Evolutionary conservation across 768 basidiomycete genomes (phyloP), one percentile per base, ranked within the genome.

Genomic region (Dentipellis fragilis): DNA sequence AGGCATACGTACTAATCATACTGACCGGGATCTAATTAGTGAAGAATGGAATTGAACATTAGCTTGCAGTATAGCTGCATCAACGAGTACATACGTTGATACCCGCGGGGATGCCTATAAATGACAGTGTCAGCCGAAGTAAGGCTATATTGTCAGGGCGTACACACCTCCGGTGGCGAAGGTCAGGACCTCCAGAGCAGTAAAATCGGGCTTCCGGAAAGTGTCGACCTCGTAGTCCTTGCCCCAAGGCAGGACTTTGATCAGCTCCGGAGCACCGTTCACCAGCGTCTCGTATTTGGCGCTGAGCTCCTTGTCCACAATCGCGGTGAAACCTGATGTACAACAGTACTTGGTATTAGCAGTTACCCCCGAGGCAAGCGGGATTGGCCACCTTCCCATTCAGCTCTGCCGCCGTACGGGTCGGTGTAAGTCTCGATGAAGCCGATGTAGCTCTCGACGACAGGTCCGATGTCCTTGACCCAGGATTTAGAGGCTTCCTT

Each of bases 141-240:
- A 23, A 29, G 16, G 8, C 19, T 23, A 49, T 45, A 38, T 38
- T 21, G 12, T 12, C 16, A 8, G 10, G 52, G 22, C 38, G 45
- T 8, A 54, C 74, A 62, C 62, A 86, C 90, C 89, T 59, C 87
- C 88, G 2, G 88, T 92, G 11, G 89, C 85, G 62, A 93, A 93
- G 6, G 80, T 78, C 37, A 93, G 75, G 42, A 92, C 80, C 63
- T 93, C 87, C 57, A 93, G 73, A 2, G 90, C 88, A 1, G 86
- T 89, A 65, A 93, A 93, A 64, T 93, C 92, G 3, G 91, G 91
- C 65, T 89, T 90, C 54, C 81, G 78, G 75, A 93, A 93, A 3
- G 80, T 68, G 53, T 75, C 73, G 11, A 77, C 76, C 62, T 74
- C 71, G 56, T 69, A 74, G 54, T 70, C 65, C 55, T 65, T 65